Conservation (phyloP, 345 rosid genomes). For the Eucalyptus marginata region DNA sequence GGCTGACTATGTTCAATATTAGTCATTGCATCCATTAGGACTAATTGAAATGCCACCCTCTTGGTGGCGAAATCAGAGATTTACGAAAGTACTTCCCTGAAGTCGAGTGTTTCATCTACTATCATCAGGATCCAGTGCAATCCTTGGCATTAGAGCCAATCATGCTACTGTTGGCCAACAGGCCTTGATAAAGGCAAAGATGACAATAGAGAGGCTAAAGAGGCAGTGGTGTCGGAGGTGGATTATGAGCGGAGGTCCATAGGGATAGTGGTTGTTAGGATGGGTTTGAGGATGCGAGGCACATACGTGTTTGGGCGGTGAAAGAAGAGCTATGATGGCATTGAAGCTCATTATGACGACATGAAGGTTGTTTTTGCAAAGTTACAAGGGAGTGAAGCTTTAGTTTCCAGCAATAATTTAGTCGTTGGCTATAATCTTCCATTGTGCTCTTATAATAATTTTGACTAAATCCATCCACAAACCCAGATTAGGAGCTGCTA, state of each 20-base stretch:
- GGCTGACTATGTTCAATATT: background rate
- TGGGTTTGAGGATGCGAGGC: background rate
- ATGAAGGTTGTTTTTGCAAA: background rate
- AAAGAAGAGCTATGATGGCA: background rate
- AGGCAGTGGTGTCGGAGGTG: background rate
- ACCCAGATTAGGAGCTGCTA: background rate
- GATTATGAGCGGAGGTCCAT: background rate
- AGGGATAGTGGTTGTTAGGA: background rate
- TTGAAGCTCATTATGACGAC: background rate
- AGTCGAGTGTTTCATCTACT: background rate
- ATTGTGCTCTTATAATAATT: background rate
- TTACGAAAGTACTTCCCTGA: rapidly evolving
- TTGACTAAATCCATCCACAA: too few relatives aligned
- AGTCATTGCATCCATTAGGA: background rate
- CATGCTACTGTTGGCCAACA: background rate
- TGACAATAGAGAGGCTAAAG: background rate
- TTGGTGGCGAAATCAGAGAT: background rate
- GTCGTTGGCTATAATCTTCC: background rate
- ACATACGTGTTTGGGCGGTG: background rate
- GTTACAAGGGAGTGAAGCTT: too few relatives aligned
- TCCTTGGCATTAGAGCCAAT: background rate
- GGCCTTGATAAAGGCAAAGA: background rate
- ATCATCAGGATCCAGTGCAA: background rate
- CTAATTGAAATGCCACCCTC: background rate
- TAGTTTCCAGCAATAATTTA: too few relatives aligned